Conservation (phyloP, 2,329 filamentous ascomycete genomes). For the Pseudocercospora macadamiae region DNA sequence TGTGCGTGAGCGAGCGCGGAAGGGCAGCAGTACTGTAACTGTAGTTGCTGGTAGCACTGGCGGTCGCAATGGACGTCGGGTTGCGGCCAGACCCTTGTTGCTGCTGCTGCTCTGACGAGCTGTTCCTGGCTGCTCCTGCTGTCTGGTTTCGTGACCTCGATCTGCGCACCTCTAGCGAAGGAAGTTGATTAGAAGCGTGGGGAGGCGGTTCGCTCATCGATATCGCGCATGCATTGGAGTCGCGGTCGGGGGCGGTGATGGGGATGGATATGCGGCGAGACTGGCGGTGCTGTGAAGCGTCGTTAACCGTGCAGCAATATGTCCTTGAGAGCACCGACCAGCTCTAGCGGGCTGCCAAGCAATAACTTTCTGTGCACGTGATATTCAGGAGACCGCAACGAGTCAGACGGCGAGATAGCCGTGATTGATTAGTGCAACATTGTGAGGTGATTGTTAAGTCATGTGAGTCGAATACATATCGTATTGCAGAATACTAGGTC, state of each 20-base stretch:
- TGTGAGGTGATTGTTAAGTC: too few species aligned
- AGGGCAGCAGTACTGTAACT: background rate
- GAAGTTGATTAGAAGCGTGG: slow-evolving; percentile 23
- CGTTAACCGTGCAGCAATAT: background rate
- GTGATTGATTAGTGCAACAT: too few species aligned
- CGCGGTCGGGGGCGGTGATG: slow-evolving; percentile 13
- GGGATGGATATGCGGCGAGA: slow-evolving; percentile 1
- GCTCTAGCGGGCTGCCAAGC: background rate
- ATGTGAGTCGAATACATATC: too few species aligned
- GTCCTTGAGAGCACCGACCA: background rate
- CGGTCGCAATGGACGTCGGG: slow-evolving; percentile 57
- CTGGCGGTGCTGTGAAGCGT: background rate
- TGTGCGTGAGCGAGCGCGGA: slow-evolving; percentile 35
- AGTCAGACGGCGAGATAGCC: too few species aligned
- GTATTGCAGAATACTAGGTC: too few species aligned
- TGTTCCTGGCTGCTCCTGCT: slow-evolving; percentile 6
- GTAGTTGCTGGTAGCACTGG: slow-evolving; percentile 44
- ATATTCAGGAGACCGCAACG: too few species aligned
- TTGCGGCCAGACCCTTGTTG: slow-evolving; percentile 62
- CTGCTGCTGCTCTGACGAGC: slow-evolving; percentile 30
- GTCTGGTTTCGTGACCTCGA: slow-evolving; percentile 1
- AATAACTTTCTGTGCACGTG: background rate
- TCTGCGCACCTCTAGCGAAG: slow-evolving; percentile 22
- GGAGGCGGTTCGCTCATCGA: slow-evolving; percentile 59
- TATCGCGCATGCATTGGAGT: slow-evolving; percentile 35